Evolutionary conservation across 257 asterid genomes (phyloP).

Genomic region (Osmanthus fragrans): DNA sequence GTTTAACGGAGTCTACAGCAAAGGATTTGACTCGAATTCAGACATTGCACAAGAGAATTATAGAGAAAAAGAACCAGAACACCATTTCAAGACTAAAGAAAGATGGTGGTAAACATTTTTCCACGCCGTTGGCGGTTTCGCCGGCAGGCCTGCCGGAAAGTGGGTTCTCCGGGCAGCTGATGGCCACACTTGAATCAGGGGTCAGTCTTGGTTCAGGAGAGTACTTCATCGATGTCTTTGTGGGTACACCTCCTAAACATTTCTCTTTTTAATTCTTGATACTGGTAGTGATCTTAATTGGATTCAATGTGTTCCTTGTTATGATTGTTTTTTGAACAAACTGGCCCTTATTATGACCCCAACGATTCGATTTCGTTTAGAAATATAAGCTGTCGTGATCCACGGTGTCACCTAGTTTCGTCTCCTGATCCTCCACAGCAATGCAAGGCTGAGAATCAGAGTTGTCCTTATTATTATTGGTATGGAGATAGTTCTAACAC

Average conservation of each 20-base stretch:
- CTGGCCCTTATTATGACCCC: slow-evolving; percentile 70
- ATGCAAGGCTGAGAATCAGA: slow-evolving; percentile 48
- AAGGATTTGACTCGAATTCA: slow-evolving; percentile 74
- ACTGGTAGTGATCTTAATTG: slow-evolving; percentile 96
- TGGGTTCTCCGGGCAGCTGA: slow-evolving; percentile 48
- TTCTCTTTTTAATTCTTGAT: slow-evolving; percentile 77
- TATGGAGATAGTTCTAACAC: slow-evolving; percentile 94
- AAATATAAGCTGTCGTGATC: slow-evolving; percentile 67
- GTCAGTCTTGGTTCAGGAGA: slow-evolving; percentile 65
- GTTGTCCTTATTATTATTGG: slow-evolving; percentile 92
- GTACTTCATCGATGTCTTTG: slow-evolving; percentile 82
- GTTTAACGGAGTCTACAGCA: slow-evolving; percentile 52
- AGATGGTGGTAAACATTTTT: background rate
- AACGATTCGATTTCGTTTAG: slow-evolving; percentile 47
- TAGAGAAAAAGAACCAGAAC: slow-evolving; percentile 61
- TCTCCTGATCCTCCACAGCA: slow-evolving; percentile 71
- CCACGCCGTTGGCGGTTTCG: background rate
- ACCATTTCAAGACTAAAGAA: slow-evolving; percentile 37
- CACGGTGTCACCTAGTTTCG: slow-evolving; percentile 66
- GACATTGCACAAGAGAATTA: slow-evolving; percentile 56
- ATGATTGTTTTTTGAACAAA: slow-evolving; percentile 86
- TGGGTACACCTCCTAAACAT: slow-evolving; percentile 90
- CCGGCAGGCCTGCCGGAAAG: slow-evolving; percentile 30
- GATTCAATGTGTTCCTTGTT: slow-evolving; percentile 89
- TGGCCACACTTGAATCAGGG: slow-evolving; percentile 80